Conservation (phyloP, 352 stramenopile genomes). For the Achlya hypogyna region DNA sequence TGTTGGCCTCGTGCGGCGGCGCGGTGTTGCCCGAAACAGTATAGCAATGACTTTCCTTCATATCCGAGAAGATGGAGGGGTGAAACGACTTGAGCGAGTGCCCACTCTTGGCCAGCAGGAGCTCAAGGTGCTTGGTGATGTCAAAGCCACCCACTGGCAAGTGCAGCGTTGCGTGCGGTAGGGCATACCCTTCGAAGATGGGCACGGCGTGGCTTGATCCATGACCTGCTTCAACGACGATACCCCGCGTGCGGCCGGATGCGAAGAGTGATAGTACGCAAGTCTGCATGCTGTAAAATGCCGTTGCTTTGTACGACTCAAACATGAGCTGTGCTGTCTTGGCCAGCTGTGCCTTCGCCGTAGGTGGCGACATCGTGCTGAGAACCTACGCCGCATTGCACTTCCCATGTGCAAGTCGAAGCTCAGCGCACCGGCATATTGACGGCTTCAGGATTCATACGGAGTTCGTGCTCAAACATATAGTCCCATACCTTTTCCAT, state of each 20-base stretch:
- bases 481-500: slow-evolving; percentile 83
- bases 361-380: slow-evolving; percentile 48
- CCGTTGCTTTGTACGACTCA: slow-evolving; percentile 67
- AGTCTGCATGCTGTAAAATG: slow-evolving; percentile 82
- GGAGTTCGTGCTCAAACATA: slow-evolving; percentile 69
- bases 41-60: slow-evolving; percentile 62
- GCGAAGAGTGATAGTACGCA: slow-evolving; percentile 79
- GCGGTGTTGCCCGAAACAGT: slow-evolving; percentile 15
- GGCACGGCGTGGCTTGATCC: slow-evolving; percentile 79
- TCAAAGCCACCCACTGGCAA: slow-evolving; percentile 64
- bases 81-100: slow-evolving; percentile 64
- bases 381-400: slow-evolving; percentile 32
- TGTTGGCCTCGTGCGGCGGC: slow-evolving; percentile 22
- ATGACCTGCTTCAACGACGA: slow-evolving; percentile 81
- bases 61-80: slow-evolving; percentile 66
- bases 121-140: slow-evolving; percentile 61
- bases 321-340: slow-evolving; percentile 82
- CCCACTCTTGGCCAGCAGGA: slow-evolving; percentile 53
- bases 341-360: slow-evolving; percentile 59
- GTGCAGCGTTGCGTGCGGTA: slow-evolving; percentile 60
- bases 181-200: slow-evolving; percentile 70
- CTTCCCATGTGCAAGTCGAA: not conserved
- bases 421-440: slow-evolving; percentile 36
- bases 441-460: slow-evolving; percentile 60
- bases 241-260: slow-evolving; percentile 72